A percentile compares a stretch with the other conserved stretches of the same genome.
These are phyloP conservation scores for Cucurbita argyrosperma DNA, from an alignment of 306 rosid genomes.

Conservation along the genomic window DNA sequence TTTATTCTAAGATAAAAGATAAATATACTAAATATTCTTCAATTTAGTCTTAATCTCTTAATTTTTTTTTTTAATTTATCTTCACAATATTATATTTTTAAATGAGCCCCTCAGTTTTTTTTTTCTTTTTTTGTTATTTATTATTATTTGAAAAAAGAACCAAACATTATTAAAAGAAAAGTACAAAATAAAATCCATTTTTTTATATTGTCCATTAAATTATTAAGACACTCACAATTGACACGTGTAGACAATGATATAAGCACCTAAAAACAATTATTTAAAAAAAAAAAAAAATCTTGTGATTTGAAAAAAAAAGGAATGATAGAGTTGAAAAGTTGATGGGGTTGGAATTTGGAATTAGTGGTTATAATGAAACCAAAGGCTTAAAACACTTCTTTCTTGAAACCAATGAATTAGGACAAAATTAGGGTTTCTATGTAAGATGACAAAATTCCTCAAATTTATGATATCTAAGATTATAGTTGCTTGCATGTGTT, in stretches of 20 bases:
- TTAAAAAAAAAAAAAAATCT: not conserved
- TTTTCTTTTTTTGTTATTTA: too few relatives aligned
- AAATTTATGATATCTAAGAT: not conserved
- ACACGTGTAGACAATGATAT: not conserved
- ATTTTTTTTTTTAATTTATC: too few relatives aligned
- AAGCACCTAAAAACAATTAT: not conserved
- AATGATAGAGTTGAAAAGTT: not conserved
- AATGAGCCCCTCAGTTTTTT: too few relatives aligned
- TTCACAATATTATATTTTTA: too few relatives aligned
- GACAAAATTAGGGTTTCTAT: not conserved
- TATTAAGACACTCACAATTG: not conserved
- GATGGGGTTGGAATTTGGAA: conserved; percentile 9
- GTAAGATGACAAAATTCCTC: not conserved
- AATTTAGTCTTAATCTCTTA: too few relatives aligned
- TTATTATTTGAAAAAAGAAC: too few relatives aligned
- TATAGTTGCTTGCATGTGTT: conserved; percentile 1
- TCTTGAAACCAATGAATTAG: not conserved
- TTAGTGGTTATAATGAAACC: not conserved
- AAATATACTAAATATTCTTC: too few relatives aligned
- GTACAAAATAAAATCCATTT: too few relatives aligned
- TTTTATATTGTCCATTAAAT: too few relatives aligned
- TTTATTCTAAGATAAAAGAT: too few relatives aligned
- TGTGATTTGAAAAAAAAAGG: too few relatives aligned
- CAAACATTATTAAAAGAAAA: too few relatives aligned
- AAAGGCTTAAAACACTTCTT: not conserved